Evolutionary conservation across 2,329 filamentous ascomycete genomes (phyloP).

Genomic region (Scortechinia acanthostroma): DNA sequence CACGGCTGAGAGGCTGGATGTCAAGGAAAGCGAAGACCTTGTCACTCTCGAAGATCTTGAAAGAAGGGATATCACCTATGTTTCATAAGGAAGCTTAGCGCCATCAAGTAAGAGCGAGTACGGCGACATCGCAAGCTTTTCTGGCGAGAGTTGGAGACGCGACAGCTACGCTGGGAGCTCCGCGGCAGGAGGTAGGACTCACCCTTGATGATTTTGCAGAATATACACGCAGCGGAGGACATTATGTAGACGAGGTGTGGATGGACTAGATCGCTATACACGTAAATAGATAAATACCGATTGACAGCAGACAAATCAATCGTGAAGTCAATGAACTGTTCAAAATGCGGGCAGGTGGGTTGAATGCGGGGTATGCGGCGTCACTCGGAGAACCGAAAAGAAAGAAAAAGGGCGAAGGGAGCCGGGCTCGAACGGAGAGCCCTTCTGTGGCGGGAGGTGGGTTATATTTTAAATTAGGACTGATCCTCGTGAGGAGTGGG

Average conservation of each 20-base stretch:
- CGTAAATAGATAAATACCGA: too few relatives aligned
- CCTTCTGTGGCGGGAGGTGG: too few relatives aligned
- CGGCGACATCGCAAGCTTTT: neutral
- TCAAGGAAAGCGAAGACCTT: constrained; percentile 94
- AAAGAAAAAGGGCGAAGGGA: neutral
- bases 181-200: too few relatives aligned
- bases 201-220: constrained; percentile 98
- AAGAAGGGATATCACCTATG: constrained; percentile 84
- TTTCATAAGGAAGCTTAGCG: constrained; percentile 3
- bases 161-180: too few relatives aligned
- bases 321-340: too few relatives aligned
- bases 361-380: constrained; percentile 3
- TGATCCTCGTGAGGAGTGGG: neutral
- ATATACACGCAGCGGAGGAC: constrained; percentile 72
- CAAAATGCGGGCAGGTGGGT: too few relatives aligned
- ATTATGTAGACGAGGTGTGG: constrained; percentile 17
- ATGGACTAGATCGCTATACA: neutral
- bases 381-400: too few relatives aligned
- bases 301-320: too few relatives aligned
- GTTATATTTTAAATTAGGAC: too few relatives aligned
- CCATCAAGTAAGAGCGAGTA: too few relatives aligned
- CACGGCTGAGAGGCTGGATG: constrained; percentile 80
- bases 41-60: constrained; percentile 93
- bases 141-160: constrained; percentile 2
- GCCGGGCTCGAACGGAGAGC: constrained; percentile 6